These are phyloP conservation scores for Fusarium lyarnte DNA, from an alignment of 2,329 filamentous ascomycete species.

Conservation along the genomic window DNA sequence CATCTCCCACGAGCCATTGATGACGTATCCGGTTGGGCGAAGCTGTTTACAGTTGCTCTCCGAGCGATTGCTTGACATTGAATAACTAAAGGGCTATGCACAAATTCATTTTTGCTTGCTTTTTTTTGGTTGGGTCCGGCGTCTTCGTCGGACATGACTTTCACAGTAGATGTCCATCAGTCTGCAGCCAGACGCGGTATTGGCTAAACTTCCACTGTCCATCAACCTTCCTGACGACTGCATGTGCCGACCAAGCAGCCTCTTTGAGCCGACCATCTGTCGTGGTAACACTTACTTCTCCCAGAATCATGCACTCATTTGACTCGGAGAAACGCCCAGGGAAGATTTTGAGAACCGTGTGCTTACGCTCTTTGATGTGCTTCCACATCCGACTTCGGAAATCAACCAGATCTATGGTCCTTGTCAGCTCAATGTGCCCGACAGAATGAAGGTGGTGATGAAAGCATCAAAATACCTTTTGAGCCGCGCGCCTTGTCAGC, in stretches of 20 bases:
- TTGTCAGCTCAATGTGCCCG: slow-evolving; percentile 6
- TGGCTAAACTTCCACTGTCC: slow-evolving; percentile 48
- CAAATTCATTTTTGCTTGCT: slow-evolving; percentile 10
- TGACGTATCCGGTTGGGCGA: slow-evolving; percentile 30
- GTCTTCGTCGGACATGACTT: not conserved
- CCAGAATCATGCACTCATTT: slow-evolving; percentile 45
- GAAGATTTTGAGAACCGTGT: slow-evolving; percentile 55
- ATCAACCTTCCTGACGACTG: slow-evolving; percentile 41
- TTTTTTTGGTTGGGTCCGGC: not conserved
- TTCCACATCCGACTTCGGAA: slow-evolving; percentile 58
- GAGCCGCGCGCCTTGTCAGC: slow-evolving; percentile 50
- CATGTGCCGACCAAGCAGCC: slow-evolving; percentile 48
- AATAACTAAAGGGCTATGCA: slow-evolving; percentile 24
- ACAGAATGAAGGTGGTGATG: not conserved
- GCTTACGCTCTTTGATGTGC: slow-evolving; percentile 51
- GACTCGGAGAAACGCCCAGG: slow-evolving; percentile 48
- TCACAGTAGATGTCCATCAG: slow-evolving; percentile 28
- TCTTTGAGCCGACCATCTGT: slow-evolving; percentile 41
- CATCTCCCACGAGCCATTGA: slow-evolving; percentile 18
- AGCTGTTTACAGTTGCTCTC: not conserved
- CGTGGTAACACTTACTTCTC: slow-evolving; percentile 42
- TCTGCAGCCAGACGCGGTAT: slow-evolving; percentile 49
- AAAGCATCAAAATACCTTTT: slow-evolving; percentile 42
- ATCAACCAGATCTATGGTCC: slow-evolving; percentile 51
- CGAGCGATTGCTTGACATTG: not conserved